Base-by-base conservation (phyloP, 306 rosid species). In the Sicyos edulis region DNA sequence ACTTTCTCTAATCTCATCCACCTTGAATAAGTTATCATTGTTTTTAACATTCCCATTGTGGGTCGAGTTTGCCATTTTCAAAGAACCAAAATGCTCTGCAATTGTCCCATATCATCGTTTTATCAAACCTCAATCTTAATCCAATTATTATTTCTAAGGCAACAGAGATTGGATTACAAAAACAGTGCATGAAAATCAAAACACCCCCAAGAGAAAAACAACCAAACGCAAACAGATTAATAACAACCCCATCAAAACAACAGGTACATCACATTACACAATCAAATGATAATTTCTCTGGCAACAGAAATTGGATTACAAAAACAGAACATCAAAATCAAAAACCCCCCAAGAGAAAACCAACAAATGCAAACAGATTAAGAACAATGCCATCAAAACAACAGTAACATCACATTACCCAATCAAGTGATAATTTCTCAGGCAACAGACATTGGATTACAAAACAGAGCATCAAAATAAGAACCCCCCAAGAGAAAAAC, bases 1-100 rank as follows among this genome's bases (percentile, higher is more conserved):
- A 78, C 73, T 32, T 73, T 88, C 90, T 20, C 80, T 87, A 10
- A 72, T 32, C 79, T 84, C 92, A 21, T 81, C 45, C 45, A 74
- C 85, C 2, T 50, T 20, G 68, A 34, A 6, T 45, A 42, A 73
- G 15, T 76, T 12, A 3, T 86, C 92, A n/a, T 42, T 32, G 37
- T 15, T 68, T 73, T 7, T 86, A 16, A 40, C 22, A 79, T 55
- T 77, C 66, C 88, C 95, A 61, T 78, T 88, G 55, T 81, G 88
- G 66, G 82, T 49, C 51, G 21, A 10, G 17, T 82, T 90, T 66
- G 85, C 80, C 77, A 77, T 82, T 75, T 70, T 72, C 59, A 54
- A 10, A 70, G 75, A 73, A 52, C 70, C 73, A 56, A 47, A 76
- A 79, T 66, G 57, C 74, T 81, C 96, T 87, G 84, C 86, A 77